Evolutionary conservation across 2,329 filamentous ascomycete species (phyloP), one percentile per base, ranked within the genome.

Genomic region (Aureobasidium namibiae): DNA sequence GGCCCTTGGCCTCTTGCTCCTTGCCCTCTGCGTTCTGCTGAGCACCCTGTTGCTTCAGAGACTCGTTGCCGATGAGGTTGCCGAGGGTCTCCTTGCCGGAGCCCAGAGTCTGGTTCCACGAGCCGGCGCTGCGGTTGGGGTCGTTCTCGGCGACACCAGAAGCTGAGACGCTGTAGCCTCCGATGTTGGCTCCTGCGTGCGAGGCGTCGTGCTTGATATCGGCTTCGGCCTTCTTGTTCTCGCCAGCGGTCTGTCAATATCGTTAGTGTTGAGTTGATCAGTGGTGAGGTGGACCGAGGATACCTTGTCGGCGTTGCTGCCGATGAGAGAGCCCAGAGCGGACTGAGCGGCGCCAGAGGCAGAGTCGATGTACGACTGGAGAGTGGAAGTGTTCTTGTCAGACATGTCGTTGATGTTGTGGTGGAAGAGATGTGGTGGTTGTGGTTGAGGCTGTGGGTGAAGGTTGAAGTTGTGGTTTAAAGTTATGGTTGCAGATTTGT

Each of bases 31-130:
- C 77, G 69, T 95, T 95, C 77, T 96, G 91, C 67, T 87, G 74
- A 33, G 83, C 83, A 5, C 92, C 92, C 24, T 85, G 70, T 49
- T 83, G 79, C 78, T 92, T 92, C 57, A 96, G 74, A 34, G 78
- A 80, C 75, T 94, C 87, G 63, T 83, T 85, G 61, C 92, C 92
- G 26, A 92, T 65, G 5, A 92, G 67, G 18, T 86, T 85, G 60
- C 92, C 92, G 1, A 94, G 63, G 4, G 85, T 78, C 72, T 96
- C 90, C 78, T 96, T 96, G 44, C 86, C 86, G 1, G 87, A 83
- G 56, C 92, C 92, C n/a, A 92, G 69, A 5, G 90, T 95, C 76
- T 96, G 92, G 77, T 96, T 90, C 85, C 88, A 95, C 18, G 81
- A 80, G 44, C 92, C 92, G 18, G 82, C 71, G 23, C 80, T 76